Base-by-base conservation (phyloP, 192 early-diverging fungal genomes). In the Backusella psychrophila region DNA sequence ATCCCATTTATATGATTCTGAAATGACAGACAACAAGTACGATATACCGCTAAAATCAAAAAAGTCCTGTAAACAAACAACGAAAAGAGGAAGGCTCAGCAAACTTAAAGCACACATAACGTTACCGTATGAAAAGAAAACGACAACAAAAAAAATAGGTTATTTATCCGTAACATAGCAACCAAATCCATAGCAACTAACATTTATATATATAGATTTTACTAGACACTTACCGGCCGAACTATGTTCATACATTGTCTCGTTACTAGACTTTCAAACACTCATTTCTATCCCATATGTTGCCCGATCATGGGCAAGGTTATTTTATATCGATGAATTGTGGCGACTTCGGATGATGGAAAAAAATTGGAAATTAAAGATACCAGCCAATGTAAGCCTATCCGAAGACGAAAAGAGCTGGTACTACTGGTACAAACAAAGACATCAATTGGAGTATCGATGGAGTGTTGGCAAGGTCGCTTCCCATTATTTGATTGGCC, bases 401-500 rank as follows among this genome's bases (percentile, higher is more conserved):
- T 33, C n/a, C 3, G 74, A 75, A 23, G 70, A 71, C 23, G 70
- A 71, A 33, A 71, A 44, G 23, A 71, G 70, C 29, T 96, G 94
- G 94, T 90, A 88, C 39, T 81, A 90, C 71, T 80, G 95, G 35
- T 97, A 91, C 77, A 84, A 87, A 38, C 88, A 94, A 80, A 88
- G 95, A 3, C 77, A 84, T 33, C 66, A 77, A 44, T 87, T 98
- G 8, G 91, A 95, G 42, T 75, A 79, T 7, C 78, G 84, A 75
- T 96, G 94, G 94, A 75, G 29, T 1, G 73, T 79, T 0, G 87
- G 79, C 12, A 78, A 69, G 6, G 86, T 84, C 15, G 66, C 72
- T 5, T 83, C 89, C 29, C 84, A 80, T 29, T 89, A 90, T 19
- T 82, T 99, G 17, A 80, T 77, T 11, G 96, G 95, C 31, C 97